phyloP scores from a whole-genome alignment of 164 flowering plant genomes.

The Paratinospora sagittata region DNA sequence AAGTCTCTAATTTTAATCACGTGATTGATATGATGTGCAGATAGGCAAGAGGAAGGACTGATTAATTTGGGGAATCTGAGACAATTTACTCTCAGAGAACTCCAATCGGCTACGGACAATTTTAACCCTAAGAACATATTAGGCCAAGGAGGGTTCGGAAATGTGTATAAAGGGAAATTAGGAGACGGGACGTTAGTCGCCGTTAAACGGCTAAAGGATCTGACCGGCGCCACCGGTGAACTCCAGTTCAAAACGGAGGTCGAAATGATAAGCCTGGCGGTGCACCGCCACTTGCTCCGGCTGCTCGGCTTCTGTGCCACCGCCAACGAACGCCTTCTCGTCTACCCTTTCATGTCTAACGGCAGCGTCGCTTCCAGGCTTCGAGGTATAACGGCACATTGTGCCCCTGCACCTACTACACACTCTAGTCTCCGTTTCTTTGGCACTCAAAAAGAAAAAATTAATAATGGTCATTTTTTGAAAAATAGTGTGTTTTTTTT shows the following conservation, averaged over 20 bases:
- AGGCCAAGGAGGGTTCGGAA: constrained; percentile 90
- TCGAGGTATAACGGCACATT: too few species aligned
- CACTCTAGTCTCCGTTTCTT: too few species aligned
- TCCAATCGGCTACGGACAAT: constrained; percentile 73
- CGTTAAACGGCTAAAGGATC: constrained; percentile 73
- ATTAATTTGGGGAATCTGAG: constrained; percentile 63
- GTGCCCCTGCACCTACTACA: too few species aligned
- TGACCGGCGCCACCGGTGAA: constrained; percentile 61
- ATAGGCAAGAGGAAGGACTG: constrained; percentile 62
- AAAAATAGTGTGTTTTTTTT: too few species aligned
- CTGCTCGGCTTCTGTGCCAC: constrained; percentile 76
- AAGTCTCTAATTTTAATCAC: too few species aligned
- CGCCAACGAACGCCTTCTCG: constrained; percentile 60
- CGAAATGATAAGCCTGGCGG: constrained; percentile 91
- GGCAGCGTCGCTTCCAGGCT: constrained; percentile 89
- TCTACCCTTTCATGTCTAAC: constrained; percentile 90
- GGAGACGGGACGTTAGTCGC: constrained; percentile 72
- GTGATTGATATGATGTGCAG: too few species aligned
- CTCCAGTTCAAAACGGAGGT: constrained; percentile 73
- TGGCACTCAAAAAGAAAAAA: too few species aligned
- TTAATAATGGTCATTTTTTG: too few species aligned
- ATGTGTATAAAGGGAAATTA: constrained; percentile 75
- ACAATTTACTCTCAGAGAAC: constrained; percentile 61
- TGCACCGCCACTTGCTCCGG: constrained; percentile 73
- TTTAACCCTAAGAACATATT: constrained; percentile 76